These are phyloP conservation scores for Rubus idaeus DNA, from an alignment of 306 rosid species.

Conservation along the genomic window DNA sequence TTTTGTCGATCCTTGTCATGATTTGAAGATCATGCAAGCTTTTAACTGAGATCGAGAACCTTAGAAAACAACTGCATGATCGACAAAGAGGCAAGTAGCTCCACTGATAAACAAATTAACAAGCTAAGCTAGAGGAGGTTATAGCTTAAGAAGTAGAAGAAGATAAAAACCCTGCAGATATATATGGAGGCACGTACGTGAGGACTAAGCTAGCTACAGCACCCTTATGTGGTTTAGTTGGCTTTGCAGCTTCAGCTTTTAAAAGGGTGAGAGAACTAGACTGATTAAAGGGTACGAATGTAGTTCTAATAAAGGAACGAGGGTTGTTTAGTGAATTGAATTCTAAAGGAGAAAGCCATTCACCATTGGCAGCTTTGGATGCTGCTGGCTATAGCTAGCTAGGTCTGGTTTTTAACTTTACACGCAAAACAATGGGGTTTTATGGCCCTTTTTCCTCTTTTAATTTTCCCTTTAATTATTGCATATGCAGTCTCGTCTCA, in stretches of 20 bases:
- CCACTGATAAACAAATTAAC: background rate
- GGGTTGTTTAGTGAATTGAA: constrained; percentile 41
- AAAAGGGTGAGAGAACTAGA: background rate
- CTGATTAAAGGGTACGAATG: constrained; percentile 24
- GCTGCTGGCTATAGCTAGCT: constrained; percentile 25
- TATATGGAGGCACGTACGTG: background rate
- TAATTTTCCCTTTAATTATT: constrained; percentile 42
- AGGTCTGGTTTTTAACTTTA: constrained; percentile 46
- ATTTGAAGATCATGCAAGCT: background rate
- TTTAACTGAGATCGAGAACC: background rate
- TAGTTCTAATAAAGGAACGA: constrained; percentile 20
- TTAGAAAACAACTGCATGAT: background rate
- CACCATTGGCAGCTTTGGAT: constrained; percentile 56
- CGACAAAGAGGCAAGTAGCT: background rate
- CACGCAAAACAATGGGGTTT: constrained; percentile 63
- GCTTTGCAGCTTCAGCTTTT: constrained; percentile 24
- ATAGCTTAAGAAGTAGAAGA: background rate
- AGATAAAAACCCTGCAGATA: background rate
- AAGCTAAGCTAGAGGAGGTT: background rate
- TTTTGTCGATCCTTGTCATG: background rate
- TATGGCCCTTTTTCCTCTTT: constrained; percentile 10
- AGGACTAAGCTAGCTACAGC: background rate
- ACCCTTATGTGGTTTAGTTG: background rate
- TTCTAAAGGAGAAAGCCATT: constrained; percentile 19
- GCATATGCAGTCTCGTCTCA: constrained; percentile 36